Base-by-base conservation (phyloP, 768 basidiomycete species). In the Rhizopogon salebrosus region DNA sequence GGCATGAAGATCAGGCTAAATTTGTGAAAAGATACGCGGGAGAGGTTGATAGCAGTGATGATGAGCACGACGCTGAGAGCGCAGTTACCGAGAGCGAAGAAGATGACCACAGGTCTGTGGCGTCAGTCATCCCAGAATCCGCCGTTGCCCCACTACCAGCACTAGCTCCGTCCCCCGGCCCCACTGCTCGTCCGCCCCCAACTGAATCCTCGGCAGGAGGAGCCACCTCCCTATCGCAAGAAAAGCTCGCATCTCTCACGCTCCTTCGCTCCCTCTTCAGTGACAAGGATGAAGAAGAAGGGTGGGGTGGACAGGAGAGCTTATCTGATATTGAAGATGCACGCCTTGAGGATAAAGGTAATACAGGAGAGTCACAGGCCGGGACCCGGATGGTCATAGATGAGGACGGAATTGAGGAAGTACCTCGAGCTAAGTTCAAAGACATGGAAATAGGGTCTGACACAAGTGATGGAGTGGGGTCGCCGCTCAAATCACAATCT, bases 251-350 rank as follows among this genome's bases (percentile, higher is more conserved):
- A 49, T 48, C 58, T 5, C 58, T 66, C 20, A 29, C 56, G 5
- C 69, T 88, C 16, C 67, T 87, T 0, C 62, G 71, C 6, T 74
- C 77, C 1, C 65, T 89, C 34, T 87, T 87, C 43, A 81, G 73
- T 1, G 70, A 67, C 16, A 58, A 9, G 23, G 41, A 34, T 16
- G 45, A 60, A 7, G 70, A 71, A 11, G 73, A 74, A 4, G 76
- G 83, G 6, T 88, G 87, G 87, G 75, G 73, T 3, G 84, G 79
- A 6, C 65, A 66, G 22, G 86, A 87, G 62, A 80, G 76, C 54
- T 66, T 80, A 3, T 79, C 80, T 1, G 85, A 83, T 24, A 65
- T 82, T 37, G 83, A 83, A 48, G 72, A 46, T 4, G 16, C 31
- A 9, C 45, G 13, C 23, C 45, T 46, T 46, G 20, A 16, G 31